phyloP scores from a whole-genome alignment of 805 yeast species.

The Nematodospora valgi region DNA sequence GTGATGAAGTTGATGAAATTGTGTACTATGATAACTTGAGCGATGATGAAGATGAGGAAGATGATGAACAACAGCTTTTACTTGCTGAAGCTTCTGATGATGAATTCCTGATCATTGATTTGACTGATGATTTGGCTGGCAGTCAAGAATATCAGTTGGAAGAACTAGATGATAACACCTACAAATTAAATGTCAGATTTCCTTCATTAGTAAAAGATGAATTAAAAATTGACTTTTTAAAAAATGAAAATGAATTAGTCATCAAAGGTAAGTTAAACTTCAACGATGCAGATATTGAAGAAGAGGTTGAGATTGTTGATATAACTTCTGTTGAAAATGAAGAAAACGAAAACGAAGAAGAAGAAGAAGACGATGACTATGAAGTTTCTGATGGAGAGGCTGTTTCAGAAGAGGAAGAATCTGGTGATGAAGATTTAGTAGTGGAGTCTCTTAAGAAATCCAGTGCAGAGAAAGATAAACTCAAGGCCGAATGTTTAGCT shows the following conservation, averaged over 20 bases:
- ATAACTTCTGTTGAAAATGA: slow-evolving; percentile 13
- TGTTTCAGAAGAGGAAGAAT: slow-evolving; percentile 9
- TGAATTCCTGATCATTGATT: slow-evolving; percentile 36
- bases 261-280: slow-evolving; percentile 38
- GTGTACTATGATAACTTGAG: slow-evolving; percentile 20
- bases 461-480: slow-evolving; percentile 5
- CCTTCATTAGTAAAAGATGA: slow-evolving; percentile 41
- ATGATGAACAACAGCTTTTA: slow-evolving; percentile 18
- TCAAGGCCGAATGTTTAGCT: slow-evolving; percentile 3
- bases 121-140: slow-evolving; percentile 38
- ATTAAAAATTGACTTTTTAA: slow-evolving; percentile 36
- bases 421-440: slow-evolving; percentile 6
- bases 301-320: slow-evolving; percentile 11
- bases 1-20: slow-evolving; percentile 13
- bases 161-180: slow-evolving; percentile 35
- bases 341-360: slow-evolving; percentile 14
- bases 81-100: slow-evolving; percentile 30
- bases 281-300: slow-evolving; percentile 18
- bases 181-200: slow-evolving; percentile 39
- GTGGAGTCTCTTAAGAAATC: slow-evolving; percentile 7
- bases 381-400: slow-evolving; percentile 9
- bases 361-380: slow-evolving; percentile 13
- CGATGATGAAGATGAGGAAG: slow-evolving; percentile 17
- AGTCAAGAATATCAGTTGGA: slow-evolving; percentile 43
- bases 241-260: slow-evolving; percentile 38